Percentiles rank a stretch among this genome's conserved stretches.
phyloP scores from a whole-genome alignment of 345 rosid genomes.

The Cardiospermum halicacabum region DNA sequence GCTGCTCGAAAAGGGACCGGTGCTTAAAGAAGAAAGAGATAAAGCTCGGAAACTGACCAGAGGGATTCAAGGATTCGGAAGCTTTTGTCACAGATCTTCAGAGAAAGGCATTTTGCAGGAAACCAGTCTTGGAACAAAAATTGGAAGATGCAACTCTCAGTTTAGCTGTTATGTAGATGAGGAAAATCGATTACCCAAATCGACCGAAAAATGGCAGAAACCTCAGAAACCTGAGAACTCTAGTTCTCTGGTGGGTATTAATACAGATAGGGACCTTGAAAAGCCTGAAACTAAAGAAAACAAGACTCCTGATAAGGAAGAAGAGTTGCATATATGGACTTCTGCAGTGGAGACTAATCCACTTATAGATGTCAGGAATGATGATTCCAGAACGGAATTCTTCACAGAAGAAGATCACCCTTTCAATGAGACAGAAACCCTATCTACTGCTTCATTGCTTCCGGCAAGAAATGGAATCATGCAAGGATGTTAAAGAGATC shows the following conservation, averaged over 20 bases:
- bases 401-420: slow-evolving; percentile 44
- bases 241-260: slow-evolving; percentile 8
- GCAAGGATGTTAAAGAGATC: slow-evolving; percentile 27
- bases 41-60: slow-evolving; percentile 74
- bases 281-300: slow-evolving; percentile 35
- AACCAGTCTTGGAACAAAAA: slow-evolving; percentile 21
- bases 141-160: slow-evolving; percentile 52
- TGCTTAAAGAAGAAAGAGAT: slow-evolving; percentile 70
- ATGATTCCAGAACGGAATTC: slow-evolving; percentile 7
- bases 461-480: slow-evolving; percentile 26
- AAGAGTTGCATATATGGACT: slow-evolving; percentile 29
- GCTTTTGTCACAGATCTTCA: slow-evolving; percentile 47
- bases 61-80: slow-evolving; percentile 88
- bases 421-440: slow-evolving; percentile 29
- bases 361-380: slow-evolving; percentile 28
- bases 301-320: slow-evolving; percentile 32
- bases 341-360: slow-evolving; percentile 31
- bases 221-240: slow-evolving; percentile 2
- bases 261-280: slow-evolving; percentile 6
- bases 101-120: slow-evolving; percentile 33
- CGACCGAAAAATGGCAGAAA: slow-evolving; percentile 10
- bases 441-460: slow-evolving; percentile 31
- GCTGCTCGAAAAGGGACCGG: slow-evolving; percentile 59
- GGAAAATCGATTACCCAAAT: slow-evolving; percentile 32
- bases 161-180: slow-evolving; percentile 29